Evolutionary conservation across 768 basidiomycete species (phyloP), one percentile per base, ranked within the genome.

Genomic region (Cyathus striatus): DNA sequence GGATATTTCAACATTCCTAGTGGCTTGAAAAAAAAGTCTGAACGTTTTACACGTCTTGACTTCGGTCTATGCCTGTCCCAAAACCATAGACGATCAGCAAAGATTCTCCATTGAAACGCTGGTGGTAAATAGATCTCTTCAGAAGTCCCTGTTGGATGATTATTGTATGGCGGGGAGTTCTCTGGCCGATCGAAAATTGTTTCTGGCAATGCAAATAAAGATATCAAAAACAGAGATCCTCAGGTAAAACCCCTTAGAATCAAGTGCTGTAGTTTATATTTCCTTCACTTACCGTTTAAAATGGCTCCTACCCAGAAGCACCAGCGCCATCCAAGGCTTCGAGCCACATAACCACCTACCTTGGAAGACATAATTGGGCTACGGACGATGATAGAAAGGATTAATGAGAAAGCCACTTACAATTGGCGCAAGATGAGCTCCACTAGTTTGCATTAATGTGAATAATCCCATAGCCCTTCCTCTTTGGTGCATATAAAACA

Each of bases 231-330:
- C 54, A 68, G 58, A 5, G 39, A 39, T 16, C 61, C 54, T 50
- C 23, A 22, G 3, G 32, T 38, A 14, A n/a, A n/a, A n/a, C n/a
- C 35, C 17, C 13, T 9, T 34, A 12, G 21, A 39, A 14, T 18
- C 42, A 23, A 9, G 27, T 30, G 21, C 20, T 22, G 20, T 37
- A 14, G 12, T n/a, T 14, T n/a, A 39, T 20, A 3, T 7, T 17
- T 21, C 38, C 9, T 30, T 20, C 4, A 35, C 43, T 45, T 38
- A 49, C 60, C 65, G 47, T 70, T 64, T n/a, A 69, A 46, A n/a
- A 72, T 70, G n/a, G 64, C 61, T 21, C 66, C 62, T 12, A 65
- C 53, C 58, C 65, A 72, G 44, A 72, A 72, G 43, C 68, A 69
- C 71, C 69, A 70, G 33, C 68, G 54, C 65, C 67, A 65, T n/a